Conservation (phyloP, 305 asterid species). For the Caryopteris hybrid region DNA sequence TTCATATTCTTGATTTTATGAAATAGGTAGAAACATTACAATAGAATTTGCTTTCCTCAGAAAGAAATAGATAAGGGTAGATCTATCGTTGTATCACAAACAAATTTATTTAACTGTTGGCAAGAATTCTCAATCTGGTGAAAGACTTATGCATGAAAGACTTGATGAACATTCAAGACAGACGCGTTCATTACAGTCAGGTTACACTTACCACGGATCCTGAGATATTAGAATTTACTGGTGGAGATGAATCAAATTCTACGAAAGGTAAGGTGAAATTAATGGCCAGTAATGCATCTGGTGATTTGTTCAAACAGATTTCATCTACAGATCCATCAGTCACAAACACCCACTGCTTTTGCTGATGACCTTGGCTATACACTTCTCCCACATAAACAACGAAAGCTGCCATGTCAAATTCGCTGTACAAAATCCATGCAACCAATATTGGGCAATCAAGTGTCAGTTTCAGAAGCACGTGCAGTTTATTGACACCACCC, state of each 20-base stretch:
- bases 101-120: no score
- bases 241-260: conserved; percentile 45
- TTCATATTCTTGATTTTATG: background rate
- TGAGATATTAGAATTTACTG: conserved; percentile 49
- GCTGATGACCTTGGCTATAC: conserved; percentile 50
- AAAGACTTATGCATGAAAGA: background rate
- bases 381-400: conserved; percentile 80
- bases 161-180: background rate
- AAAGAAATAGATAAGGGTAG: background rate
- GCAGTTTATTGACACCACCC: conserved; percentile 9
- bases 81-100: background rate
- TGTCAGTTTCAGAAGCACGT: conserved; percentile 13
- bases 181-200: background rate
- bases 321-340: conserved; percentile 58
- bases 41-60: background rate
- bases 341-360: conserved; percentile 93
- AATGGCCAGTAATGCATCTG: conserved; percentile 64
- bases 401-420: conserved; percentile 84
- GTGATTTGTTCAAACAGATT: conserved; percentile 30
- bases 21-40: background rate
- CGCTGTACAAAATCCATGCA: conserved; percentile 50
- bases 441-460: conserved; percentile 18
- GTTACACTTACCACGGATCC: conserved; percentile 68
- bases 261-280: conserved; percentile 53
- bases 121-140: no score